Conservation (phyloP, 2,329 filamentous ascomycete species). For the Aspergillus jensenii region DNA sequence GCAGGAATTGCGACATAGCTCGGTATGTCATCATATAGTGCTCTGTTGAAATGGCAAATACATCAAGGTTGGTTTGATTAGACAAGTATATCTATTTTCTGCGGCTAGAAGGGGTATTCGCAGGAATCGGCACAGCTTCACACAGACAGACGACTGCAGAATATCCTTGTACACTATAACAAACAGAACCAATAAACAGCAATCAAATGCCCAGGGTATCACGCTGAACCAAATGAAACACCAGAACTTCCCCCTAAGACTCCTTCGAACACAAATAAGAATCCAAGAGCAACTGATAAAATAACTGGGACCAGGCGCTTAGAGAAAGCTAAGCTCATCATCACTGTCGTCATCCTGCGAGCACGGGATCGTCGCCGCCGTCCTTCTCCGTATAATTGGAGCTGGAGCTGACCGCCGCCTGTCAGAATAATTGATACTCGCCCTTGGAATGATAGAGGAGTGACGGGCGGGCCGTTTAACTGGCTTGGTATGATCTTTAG, state of each 20-base stretch:
- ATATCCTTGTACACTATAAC: background rate
- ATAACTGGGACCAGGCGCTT: background rate
- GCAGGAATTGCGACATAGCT: too few species aligned
- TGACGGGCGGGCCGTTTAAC: conserved; percentile 13
- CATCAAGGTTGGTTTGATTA: too few species aligned
- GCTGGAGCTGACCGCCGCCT: conserved; percentile 2
- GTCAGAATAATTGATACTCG: background rate
- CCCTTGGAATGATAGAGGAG: conserved; percentile 3
- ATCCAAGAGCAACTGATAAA: background rate
- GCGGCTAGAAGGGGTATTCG: too few species aligned
- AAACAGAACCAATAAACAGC: background rate
- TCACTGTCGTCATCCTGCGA: conserved; percentile 34
- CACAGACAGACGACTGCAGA: too few species aligned
- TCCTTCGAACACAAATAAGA: background rate
- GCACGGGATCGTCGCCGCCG: conserved; percentile 24
- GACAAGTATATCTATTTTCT: too few species aligned
- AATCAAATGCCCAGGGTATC: conserved; percentile 12
- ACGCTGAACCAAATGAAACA: conserved; percentile 2
- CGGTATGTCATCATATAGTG: too few species aligned
- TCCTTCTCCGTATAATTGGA: conserved; percentile 8
- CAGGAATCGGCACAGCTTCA: too few species aligned
- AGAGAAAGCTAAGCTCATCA: conserved; percentile 41
- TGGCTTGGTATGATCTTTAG: background rate
- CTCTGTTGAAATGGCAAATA: too few species aligned
- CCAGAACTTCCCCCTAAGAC: conserved; percentile 2